These are phyloP conservation scores for Lagerstroemia speciosa DNA, from an alignment of 345 rosid genomes.

Conservation along the genomic window DNA sequence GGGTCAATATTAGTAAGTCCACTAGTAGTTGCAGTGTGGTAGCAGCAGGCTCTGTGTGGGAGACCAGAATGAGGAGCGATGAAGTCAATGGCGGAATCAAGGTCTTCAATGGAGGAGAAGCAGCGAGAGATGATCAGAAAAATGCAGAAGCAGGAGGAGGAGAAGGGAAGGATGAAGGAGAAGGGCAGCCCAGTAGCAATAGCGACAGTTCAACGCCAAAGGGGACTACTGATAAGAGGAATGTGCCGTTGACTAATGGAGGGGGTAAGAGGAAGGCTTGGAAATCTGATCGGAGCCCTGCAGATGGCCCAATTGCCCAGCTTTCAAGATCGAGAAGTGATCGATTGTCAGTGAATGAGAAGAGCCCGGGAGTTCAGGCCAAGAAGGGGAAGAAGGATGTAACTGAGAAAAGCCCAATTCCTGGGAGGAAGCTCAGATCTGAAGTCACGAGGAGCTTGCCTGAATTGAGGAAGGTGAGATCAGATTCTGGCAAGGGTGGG, in stretches of 20 bases:
- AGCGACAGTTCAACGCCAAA: constrained; percentile 8
- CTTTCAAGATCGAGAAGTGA: constrained; percentile 14
- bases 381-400: constrained; percentile 14
- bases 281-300: constrained; percentile 38
- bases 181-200: not conserved
- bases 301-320: constrained; percentile 30
- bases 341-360: constrained; percentile 4
- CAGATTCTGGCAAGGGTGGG: constrained; percentile 19
- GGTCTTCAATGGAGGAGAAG: constrained; percentile 38
- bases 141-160: not conserved
- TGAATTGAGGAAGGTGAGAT: constrained; percentile 15
- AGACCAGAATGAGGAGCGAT: constrained; percentile 66
- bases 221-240: constrained; percentile 18
- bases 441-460: constrained; percentile 8
- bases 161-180: too few relatives aligned
- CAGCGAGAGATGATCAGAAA: not conserved
- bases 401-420: constrained; percentile 27
- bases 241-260: constrained; percentile 15
- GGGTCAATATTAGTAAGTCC: constrained; percentile 9
- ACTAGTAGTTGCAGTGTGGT: constrained; percentile 10
- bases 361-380: not conserved
- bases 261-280: constrained; percentile 47
- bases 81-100: constrained; percentile 47
- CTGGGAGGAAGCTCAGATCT: constrained; percentile 46
- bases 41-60: constrained; percentile 77